Evolutionary conservation across 345 rosid species (phyloP), one percentile per base, ranked within the genome.

Genomic region (Odontarrhena argentea): DNA sequence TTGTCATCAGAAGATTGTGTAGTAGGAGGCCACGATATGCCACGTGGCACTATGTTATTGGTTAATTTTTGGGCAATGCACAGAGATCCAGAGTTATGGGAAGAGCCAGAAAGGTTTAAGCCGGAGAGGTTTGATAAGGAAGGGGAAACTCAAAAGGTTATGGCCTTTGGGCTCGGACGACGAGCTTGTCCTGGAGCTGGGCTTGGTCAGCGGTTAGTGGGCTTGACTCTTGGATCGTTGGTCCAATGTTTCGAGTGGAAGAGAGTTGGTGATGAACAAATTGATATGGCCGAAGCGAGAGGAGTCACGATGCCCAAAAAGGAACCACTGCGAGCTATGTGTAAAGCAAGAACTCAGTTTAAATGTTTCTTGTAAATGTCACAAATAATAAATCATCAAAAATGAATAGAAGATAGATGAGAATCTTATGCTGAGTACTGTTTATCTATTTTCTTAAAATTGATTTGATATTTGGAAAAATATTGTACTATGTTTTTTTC

Each of bases 1-100:
- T 69, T 44, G 37, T 83, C 93, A 28, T 51, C 36, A 9, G 43
- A 79, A 1, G 89, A 84, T 68, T 62, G 55, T 32, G 46, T 46
- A 62, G 43, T 62, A 14, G 55, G 10, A n/a, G 55, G 55, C 1
- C 35, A 48, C 9, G 67, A 58, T 4, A 55, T 84, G 6, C 76
- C 79, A 1, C 41, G 35, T 9, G 42, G 30, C 11, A 62, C 67
- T 3, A 62, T 45, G 32, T 15, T 62, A 3, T 36, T 62, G 9
- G 12, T 42, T 1, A 48, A 81, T 3, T 50, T 41, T 0, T 73
- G 80, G 82, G 68, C 71, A 1, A 42, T 79, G 26, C 88, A 84
- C 3, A 73, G 78, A 42, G 76, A 74, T 51, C 76, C 76, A 0
- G 35, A 6, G 3, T 7, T 74, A 2, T 74, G 82, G 82, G 68